Base-by-base conservation (phyloP, 257 asterid genomes). In the Jacaranda mimosifolia region DNA sequence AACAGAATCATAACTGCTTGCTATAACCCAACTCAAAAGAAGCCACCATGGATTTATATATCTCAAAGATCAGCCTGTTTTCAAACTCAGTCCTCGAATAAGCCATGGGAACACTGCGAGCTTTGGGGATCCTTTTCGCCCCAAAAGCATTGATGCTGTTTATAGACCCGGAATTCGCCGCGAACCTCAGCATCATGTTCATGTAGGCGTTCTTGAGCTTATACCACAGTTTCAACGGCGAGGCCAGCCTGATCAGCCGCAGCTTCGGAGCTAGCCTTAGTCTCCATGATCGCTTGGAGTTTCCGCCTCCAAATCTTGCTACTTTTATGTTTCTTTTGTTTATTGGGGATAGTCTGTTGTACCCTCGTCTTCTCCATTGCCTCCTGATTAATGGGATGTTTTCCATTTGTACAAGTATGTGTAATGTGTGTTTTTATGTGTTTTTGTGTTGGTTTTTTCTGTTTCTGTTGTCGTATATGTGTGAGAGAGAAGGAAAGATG, bases 11-110 rank as follows among this genome's bases (percentile, higher is more conserved):
- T 0, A 18, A 36, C 9, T 79, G 73, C 17, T 79, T 82, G 13
- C 2, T 66, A 76, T 85, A 85, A 63, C 89, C 87, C 76, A 89
- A 79, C 58, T 89, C 93, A 40, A 52, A 68, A 14, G 93, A 81
- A 68, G 85, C 52, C 67, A 80, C 83, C 86, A 87, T 79, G 51
- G 88, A 81, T 65, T 89, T 89, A 53, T 85, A 86, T 1, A 89
- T 89, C 90, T 89, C 93, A 18, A 81, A 78, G 26, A 89, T 62
- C 52, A 89, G 84, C 73, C 93, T 78, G 60, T 87, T 89, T 11
- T 89, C 91, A 38, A 89, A 87, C 68, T 89, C 91, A 1, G 70
- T 56, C 17, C 71, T 83, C 0, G 91, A 73, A 39, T 79, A 82
- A n/a, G 52, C 56, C 76, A 60, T 66, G 19, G 60, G 53, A 14